Evolutionary conservation across 306 rosid genomes (phyloP).

Genomic region (Sesbania bispinosa): DNA sequence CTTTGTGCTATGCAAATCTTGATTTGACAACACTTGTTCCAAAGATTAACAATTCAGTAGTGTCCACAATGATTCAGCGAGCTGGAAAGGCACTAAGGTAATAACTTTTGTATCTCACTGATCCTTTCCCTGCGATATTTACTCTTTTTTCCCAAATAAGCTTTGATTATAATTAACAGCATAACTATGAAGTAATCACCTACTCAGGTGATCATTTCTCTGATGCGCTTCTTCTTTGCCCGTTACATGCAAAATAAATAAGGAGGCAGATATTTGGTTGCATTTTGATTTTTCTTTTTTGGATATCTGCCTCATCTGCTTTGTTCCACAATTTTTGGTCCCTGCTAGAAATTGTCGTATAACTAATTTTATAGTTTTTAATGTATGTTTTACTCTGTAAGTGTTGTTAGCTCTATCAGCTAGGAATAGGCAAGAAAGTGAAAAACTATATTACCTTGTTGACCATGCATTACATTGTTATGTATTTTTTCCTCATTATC

Average conservation of each 20-base stretch:
- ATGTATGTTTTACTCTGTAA: not conserved
- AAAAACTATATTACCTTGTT: not conserved
- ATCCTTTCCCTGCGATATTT: not conserved
- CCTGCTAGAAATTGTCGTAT: not conserved
- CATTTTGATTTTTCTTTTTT: not conserved
- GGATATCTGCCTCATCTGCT: not conserved
- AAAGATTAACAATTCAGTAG: constrained; percentile 77
- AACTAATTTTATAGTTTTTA: not conserved
- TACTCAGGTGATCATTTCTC: not conserved
- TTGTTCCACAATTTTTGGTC: not conserved
- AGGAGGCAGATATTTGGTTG: not conserved
- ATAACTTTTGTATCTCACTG: not conserved
- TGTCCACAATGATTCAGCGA: constrained; percentile 78
- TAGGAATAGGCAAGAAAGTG: not conserved
- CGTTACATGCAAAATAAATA: not conserved
- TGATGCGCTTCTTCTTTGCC: not conserved
- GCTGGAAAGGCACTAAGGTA: constrained; percentile 69
- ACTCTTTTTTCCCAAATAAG: not conserved
- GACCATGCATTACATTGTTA: not conserved
- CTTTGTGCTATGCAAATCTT: constrained; percentile 72
- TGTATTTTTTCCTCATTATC: not conserved
- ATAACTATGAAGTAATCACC: not conserved
- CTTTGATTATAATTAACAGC: not conserved
- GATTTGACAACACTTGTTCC: constrained; percentile 68
- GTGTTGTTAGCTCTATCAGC: not conserved